A percentile compares a stretch with the other conserved stretches of the same genome.
These are phyloP conservation scores for Pseudopithomyces chartarum DNA, from an alignment of 2,329 filamentous ascomycete genomes.

Conservation along the genomic window DNA sequence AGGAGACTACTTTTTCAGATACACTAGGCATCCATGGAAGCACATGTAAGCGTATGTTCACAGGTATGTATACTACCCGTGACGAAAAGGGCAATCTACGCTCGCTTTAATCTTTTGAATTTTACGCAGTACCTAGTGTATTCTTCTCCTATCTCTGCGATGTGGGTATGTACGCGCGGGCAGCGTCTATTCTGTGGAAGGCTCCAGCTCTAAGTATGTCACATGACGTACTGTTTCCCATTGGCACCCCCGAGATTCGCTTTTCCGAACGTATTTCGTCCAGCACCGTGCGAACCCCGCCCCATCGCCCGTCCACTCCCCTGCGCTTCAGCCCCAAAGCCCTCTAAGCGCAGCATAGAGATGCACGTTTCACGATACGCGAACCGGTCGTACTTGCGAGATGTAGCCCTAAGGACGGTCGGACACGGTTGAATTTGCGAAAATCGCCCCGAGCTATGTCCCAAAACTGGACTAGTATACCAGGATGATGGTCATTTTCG, in stretches of 20 bases:
- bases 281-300: neutral
- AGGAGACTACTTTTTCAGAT: too few relatives aligned
- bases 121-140: neutral
- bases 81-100: too few relatives aligned
- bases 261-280: neutral
- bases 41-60: too few relatives aligned
- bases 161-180: too few relatives aligned
- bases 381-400: neutral
- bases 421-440: constrained; percentile 1
- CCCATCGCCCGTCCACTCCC: neutral
- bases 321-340: neutral
- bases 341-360: neutral
- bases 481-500: neutral
- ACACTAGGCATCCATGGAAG: too few relatives aligned
- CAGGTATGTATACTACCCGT: too few relatives aligned
- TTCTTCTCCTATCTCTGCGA: too few relatives aligned
- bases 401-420: neutral
- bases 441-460: neutral
- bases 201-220: too few relatives aligned
- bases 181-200: too few relatives aligned
- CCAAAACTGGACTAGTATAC: neutral
- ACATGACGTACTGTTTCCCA: neutral
- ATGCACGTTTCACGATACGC: neutral
- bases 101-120: neutral
- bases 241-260: neutral